phyloP scores from a whole-genome alignment of 2,329 filamentous ascomycete genomes.

The Paradendryphiella salina region DNA sequence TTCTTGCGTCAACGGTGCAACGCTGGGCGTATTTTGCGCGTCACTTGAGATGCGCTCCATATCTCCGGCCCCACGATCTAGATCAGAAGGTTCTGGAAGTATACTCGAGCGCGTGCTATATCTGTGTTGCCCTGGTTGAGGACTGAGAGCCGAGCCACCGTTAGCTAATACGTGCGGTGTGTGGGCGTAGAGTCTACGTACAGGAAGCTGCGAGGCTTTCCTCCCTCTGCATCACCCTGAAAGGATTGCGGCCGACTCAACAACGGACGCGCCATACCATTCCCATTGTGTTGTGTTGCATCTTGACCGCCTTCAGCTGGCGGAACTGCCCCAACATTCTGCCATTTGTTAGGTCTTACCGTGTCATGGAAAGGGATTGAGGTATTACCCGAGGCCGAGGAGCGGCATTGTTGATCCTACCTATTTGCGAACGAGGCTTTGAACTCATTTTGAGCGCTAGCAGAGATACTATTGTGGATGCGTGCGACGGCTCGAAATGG shows the following conservation, averaged over 20 bases:
- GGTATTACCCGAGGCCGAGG: conserved; percentile 9
- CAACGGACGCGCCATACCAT: conserved; percentile 6
- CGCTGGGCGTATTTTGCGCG: neutral
- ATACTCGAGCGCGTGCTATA: conserved; percentile 17
- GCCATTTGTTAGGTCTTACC: conserved; percentile 8
- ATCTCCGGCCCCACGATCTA: conserved; percentile 1
- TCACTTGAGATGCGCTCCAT: neutral
- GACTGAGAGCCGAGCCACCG: conserved; percentile 4
- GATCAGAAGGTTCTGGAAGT: conserved; percentile 6
- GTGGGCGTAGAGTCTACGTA: neutral
- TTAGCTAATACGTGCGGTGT: neutral
- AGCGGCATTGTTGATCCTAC: conserved; percentile 17
- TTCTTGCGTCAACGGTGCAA: conserved; percentile 1
- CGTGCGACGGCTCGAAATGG: conserved; percentile 1
- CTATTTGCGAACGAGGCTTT: conserved; percentile 22
- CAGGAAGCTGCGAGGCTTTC: conserved; percentile 35
- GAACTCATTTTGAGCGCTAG: conserved; percentile 25
- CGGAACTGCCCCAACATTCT: conserved; percentile 4
- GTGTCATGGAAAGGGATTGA: neutral
- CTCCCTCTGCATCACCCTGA: conserved; percentile 15
- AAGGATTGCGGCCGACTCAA: conserved; percentile 6
- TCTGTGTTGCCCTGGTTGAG: conserved; percentile 39
- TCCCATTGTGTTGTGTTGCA: neutral
- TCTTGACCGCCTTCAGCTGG: neutral
- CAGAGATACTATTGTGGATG: conserved; percentile 24